Evolutionary conservation across 495 filamentous ascomycete genomes (phyloP).

Genomic region (Amniculicola lignicola): DNA sequence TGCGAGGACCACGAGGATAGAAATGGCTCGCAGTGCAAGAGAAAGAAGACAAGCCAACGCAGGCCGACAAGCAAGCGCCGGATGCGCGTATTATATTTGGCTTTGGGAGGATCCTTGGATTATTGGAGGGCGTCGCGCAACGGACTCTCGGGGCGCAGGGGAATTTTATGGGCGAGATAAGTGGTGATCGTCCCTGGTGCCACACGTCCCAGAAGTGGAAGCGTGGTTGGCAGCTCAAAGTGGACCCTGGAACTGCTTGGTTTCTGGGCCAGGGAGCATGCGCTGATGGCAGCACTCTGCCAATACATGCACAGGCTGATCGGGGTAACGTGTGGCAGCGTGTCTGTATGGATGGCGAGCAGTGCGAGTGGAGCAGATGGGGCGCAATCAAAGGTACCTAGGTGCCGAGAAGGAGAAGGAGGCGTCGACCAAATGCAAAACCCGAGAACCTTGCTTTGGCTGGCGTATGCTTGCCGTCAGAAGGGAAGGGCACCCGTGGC

Average conservation of each 20-base stretch:
- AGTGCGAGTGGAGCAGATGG: not conserved
- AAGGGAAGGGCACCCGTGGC: not conserved
- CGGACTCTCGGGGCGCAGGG: not conserved
- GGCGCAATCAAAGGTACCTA: conserved; percentile 1
- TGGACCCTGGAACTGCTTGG: conserved; percentile 21
- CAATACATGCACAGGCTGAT: not conserved
- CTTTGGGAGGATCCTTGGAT: conserved; percentile 19
- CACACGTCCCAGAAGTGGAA: too few relatives aligned
- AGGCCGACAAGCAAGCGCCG: conserved; percentile 1
- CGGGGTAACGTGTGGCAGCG: conserved; percentile 25
- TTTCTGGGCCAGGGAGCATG: conserved; percentile 2
- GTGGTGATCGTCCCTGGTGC: conserved; percentile 25
- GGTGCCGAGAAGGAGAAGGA: not conserved
- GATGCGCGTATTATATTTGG: conserved; percentile 22
- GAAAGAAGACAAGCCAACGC: not conserved
- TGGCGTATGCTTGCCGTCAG: too few relatives aligned
- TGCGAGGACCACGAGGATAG: not conserved
- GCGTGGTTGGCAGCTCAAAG: too few relatives aligned
- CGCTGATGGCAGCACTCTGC: not conserved
- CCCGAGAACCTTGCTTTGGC: not conserved
- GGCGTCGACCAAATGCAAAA: not conserved
- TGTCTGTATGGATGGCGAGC: conserved; percentile 9
- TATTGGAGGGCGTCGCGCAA: conserved; percentile 7
- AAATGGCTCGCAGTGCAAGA: not conserved
- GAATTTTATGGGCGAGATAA: conserved; percentile 14